Conservation (phyloP, 129 eudicot species). For the Escallonia rubra region DNA sequence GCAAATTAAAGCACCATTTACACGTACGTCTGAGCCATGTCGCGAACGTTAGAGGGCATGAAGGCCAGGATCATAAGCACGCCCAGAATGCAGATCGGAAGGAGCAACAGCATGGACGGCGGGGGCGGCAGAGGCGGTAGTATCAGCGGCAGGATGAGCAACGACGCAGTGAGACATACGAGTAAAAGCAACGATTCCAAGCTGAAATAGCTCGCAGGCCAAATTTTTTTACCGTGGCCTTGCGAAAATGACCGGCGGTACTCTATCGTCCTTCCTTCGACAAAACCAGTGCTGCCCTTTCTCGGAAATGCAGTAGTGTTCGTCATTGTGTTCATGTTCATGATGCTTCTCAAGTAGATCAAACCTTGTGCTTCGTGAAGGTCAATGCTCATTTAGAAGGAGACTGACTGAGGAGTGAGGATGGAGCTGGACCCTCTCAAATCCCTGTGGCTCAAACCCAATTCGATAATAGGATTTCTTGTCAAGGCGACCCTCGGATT, state of each 20-base stretch:
- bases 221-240: not conserved
- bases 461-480: no score
- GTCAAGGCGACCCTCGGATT: no score
- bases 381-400: no score
- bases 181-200: not conserved
- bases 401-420: no score
- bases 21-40: constrained; percentile 13
- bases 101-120: not conserved
- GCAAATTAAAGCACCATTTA: not conserved
- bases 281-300: not conserved
- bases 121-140: constrained; percentile 2
- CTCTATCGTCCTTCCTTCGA: not conserved
- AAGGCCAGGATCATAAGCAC: constrained; percentile 1
- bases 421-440: no score
- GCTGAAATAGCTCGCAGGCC: not conserved
- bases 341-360: not conserved
- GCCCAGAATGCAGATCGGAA: not conserved
- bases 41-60: constrained; percentile 4
- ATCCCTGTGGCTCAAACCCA: no score
- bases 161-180: not conserved
- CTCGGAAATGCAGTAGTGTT: not conserved
- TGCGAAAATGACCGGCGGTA: not conserved
- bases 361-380: no score
- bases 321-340: constrained; percentile 3
- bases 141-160: not conserved